phyloP scores from a whole-genome alignment of 768 basidiomycete species.

The Panaeolus papilionaceus region DNA sequence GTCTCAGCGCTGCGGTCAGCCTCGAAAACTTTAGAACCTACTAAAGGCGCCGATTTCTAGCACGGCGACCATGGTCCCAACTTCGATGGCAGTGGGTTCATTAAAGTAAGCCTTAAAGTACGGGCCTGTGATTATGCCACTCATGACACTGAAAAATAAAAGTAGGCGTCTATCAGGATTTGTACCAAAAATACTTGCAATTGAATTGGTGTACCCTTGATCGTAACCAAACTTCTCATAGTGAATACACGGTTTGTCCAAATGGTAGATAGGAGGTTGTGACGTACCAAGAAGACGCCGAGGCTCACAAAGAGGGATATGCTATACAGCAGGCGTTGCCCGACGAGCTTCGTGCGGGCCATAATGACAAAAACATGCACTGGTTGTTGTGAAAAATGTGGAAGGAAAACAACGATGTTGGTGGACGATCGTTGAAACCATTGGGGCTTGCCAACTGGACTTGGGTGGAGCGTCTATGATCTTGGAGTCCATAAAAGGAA shows the following conservation, averaged over 20 bases:
- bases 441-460: constrained; percentile 17
- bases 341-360: constrained; percentile 68
- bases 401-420: constrained; percentile 7
- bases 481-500: constrained; percentile 7
- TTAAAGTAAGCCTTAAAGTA: constrained; percentile 86
- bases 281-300: constrained; percentile 82
- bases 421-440: constrained; percentile 17
- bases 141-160: constrained; percentile 70
- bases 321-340: constrained; percentile 77
- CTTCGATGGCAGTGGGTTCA: constrained; percentile 70
- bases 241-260: constrained; percentile 5
- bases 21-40: constrained; percentile 40
- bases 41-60: constrained; percentile 92
- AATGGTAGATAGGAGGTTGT: constrained; percentile 15
- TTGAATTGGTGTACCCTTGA: constrained; percentile 64
- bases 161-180: constrained; percentile 5
- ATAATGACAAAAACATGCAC: constrained; percentile 40
- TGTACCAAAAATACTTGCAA: neutral
- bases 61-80: constrained; percentile 97
- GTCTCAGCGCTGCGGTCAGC: neutral
- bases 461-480: constrained; percentile 13
- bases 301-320: constrained; percentile 84
- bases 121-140: constrained; percentile 89
- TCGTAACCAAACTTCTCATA: constrained; percentile 77
- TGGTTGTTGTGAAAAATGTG: constrained; percentile 8